Conservation (phyloP, 1,284 basidiomycete genomes). For the Coriolopsis trogii region DNA sequence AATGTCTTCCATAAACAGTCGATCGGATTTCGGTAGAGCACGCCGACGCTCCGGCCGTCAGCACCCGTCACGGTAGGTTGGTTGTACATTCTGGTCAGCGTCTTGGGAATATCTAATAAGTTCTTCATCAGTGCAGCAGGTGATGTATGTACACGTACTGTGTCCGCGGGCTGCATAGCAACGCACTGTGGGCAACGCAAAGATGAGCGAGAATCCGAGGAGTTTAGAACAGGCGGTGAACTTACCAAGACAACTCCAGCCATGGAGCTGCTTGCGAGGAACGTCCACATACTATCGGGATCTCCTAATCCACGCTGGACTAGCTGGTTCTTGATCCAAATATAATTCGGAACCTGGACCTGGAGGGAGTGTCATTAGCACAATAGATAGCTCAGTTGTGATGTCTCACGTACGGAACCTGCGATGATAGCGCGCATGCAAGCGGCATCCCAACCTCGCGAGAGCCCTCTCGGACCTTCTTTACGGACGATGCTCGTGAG, state of each 20-base stretch:
- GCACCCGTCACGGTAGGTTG: conserved; percentile 76
- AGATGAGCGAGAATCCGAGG: not conserved
- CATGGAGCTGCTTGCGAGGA: conserved; percentile 81
- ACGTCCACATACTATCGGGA: conserved; percentile 80
- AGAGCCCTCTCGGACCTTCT: conserved; percentile 77
- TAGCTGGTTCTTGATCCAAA: conserved; percentile 80
- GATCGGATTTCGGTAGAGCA: conserved; percentile 85
- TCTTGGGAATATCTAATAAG: conserved; percentile 42
- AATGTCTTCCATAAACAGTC: conserved; percentile 95
- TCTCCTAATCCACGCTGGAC: conserved; percentile 62
- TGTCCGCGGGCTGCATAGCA: conserved; percentile 85
- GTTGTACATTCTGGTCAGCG: conserved; percentile 86
- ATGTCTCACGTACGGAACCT: conserved; percentile 56
- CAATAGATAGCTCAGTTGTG: not conserved
- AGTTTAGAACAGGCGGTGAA: conserved; percentile 24
- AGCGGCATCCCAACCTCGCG: conserved; percentile 90
- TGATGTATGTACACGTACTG: no score
- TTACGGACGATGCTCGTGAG: conserved; percentile 74
- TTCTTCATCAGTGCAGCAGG: no score
- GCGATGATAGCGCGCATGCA: conserved; percentile 92
- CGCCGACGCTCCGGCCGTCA: conserved; percentile 71
- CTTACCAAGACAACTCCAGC: conserved; percentile 87
- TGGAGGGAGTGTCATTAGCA: conserved; percentile 34
- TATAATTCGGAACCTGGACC: conserved; percentile 94
- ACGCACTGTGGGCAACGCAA: conserved; percentile 53